Conservation (phyloP, 768 basidiomycete species). For the Tremella mesenterica region DNA sequence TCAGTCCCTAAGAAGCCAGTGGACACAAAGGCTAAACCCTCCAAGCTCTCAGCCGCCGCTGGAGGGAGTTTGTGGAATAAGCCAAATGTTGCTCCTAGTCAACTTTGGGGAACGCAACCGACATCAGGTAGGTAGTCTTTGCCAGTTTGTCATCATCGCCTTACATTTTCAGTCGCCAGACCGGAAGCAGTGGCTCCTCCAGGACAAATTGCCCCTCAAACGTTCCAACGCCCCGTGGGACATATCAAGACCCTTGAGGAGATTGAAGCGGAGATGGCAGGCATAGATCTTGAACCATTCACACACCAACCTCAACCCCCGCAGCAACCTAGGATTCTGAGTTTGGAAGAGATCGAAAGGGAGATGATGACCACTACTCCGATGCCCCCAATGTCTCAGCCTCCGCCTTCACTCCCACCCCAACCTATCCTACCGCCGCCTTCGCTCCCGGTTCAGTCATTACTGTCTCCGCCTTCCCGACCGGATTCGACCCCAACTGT, state of each 20-base stretch:
- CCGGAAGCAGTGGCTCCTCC: conserved; percentile 5
- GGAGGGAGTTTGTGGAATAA: conserved; percentile 19
- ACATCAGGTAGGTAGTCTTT: conserved; percentile 5
- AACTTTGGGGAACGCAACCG: conserved; percentile 30
- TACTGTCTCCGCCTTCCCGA: conserved; percentile 12
- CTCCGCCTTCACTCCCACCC: neutral
- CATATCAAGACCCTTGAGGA: conserved; percentile 44
- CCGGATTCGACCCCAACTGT: conserved; percentile 19
- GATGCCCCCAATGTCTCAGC: neutral
- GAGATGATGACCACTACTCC: conserved; percentile 33
- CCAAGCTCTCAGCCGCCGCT: conserved; percentile 5
- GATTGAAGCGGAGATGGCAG: conserved; percentile 44
- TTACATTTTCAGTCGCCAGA: neutral
- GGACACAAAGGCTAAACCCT: conserved; percentile 11
- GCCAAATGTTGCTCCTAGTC: conserved; percentile 12
- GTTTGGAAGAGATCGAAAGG: conserved; percentile 38
- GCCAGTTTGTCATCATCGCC: neutral
- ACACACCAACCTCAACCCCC: conserved; percentile 15
- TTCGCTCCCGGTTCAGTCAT: conserved; percentile 3
- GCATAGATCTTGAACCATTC: conserved; percentile 15
- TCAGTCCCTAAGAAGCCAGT: conserved; percentile 1
- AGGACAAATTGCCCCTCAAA: neutral
- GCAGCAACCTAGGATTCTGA: conserved; percentile 23
- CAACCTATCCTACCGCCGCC: conserved; percentile 7
- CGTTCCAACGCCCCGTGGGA: conserved; percentile 15